These are phyloP conservation scores for Metschnikowia continentalis DNA, from an alignment of 805 yeast species.

Conservation along the genomic window DNA sequence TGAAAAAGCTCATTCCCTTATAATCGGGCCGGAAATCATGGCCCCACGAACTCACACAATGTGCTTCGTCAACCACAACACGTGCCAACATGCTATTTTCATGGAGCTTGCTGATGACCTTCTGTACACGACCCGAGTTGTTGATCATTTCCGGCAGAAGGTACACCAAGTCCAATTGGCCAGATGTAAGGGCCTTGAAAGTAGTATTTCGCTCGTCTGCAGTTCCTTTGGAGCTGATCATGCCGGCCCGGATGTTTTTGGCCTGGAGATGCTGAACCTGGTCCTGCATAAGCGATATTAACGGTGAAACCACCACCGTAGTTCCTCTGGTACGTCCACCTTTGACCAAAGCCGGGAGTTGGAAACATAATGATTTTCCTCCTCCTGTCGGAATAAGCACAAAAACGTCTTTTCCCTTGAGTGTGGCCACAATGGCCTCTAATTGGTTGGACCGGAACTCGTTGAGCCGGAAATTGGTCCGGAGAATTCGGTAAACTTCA, in stretches of 20 bases:
- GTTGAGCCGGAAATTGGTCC: constrained; percentile 55
- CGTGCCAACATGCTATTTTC: constrained; percentile 62
- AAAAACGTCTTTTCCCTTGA: constrained; percentile 79
- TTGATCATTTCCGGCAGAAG: constrained; percentile 93
- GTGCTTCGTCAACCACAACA: constrained; percentile 94
- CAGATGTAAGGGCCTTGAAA: constrained; percentile 58
- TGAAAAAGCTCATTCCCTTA: constrained; percentile 71
- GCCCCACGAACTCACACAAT: constrained; percentile 98
- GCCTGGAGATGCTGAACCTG: constrained; percentile 78
- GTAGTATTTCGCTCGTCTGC: constrained; percentile 60
- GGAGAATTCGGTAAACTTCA: constrained; percentile 60
- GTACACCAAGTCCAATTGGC: constrained; percentile 71
- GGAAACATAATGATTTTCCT: constrained; percentile 94
- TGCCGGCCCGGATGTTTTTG: constrained; percentile 72
- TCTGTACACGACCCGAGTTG: constrained; percentile 64
- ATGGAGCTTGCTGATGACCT: constrained; percentile 56
- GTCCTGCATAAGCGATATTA: constrained; percentile 95
- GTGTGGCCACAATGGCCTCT: constrained; percentile 77
- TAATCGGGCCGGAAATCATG: constrained; percentile 98
- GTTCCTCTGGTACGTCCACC: constrained; percentile 77
- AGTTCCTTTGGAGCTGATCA: constrained; percentile 77
- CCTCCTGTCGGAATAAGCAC: constrained; percentile 99
- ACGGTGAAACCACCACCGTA: constrained; percentile 88
- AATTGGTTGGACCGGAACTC: constrained; percentile 79
- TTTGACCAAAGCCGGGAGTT: constrained; percentile 81